Base-by-base conservation (phyloP, 768 basidiomycete genomes). In the Leccinum arenicola region DNA sequence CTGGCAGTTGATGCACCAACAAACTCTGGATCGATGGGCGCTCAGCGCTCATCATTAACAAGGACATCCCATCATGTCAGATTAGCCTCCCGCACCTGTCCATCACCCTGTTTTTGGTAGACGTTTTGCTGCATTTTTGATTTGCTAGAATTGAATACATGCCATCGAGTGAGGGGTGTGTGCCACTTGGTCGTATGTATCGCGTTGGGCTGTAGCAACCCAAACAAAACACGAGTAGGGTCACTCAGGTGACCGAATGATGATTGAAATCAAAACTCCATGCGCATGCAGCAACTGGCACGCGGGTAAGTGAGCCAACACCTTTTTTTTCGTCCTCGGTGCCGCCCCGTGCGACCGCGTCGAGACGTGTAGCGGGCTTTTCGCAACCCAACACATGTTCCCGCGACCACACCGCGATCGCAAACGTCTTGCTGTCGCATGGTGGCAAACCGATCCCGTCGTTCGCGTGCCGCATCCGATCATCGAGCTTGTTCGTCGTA, bases 371-470 rank as follows among this genome's bases (percentile, higher is more conserved):
- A 50, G 49, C 59, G 65, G 67, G 50, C 57, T 56, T 59, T 58
- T 63, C 48, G 36, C 47, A 33, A 54, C 3, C 17, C 17, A 8
- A 59, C 56, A 51, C 56, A 49, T 36, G 64, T 69, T 69, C 67
- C 64, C 52, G 68, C 68, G 69, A 68, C 64, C 51, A 56, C 40
- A 64, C 58, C 68, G 68, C 68, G 68, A 70, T 70, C 64, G 55
- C 59, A 61, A 45, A 25, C 38, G 59, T 54, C 50, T 23, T 33
- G 10, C 12, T 35, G 57, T 59, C 62, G 58, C 62, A 59, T 48
- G 52, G 57, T 58, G 63, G 60, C 43, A 52, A 61, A 33, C 31
- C 33, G 63, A 60, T 56, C 55, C 66, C 58, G 54, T 60, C 61
- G 45, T 53, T 35, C 40, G 29, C 40, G 56, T 38, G 25, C 12